Evolutionary conservation across 495 filamentous ascomycete species (phyloP).

Genomic region (Cairneyella variabilis): DNA sequence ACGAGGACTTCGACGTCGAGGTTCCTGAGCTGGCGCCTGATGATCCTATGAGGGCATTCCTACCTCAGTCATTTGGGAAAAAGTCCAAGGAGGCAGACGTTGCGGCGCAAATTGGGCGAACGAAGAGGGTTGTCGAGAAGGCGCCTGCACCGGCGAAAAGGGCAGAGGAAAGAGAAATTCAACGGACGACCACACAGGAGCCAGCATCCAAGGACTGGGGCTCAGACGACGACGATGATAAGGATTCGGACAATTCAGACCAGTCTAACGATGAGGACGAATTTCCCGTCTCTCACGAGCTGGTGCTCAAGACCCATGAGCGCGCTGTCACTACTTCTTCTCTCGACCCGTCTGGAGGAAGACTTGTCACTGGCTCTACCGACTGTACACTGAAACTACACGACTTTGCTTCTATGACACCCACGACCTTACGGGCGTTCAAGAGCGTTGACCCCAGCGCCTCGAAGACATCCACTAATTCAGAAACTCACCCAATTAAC

Average conservation of each 20-base stretch:
- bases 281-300: slow-evolving; percentile 89
- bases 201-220: slow-evolving; percentile 32
- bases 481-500: slow-evolving; percentile 85
- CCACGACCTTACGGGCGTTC: slow-evolving; percentile 89
- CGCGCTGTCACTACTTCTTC: slow-evolving; percentile 79
- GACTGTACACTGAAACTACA: slow-evolving; percentile 91
- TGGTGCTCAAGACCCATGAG: slow-evolving; percentile 88
- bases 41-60: slow-evolving; percentile 76
- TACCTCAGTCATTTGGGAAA: slow-evolving; percentile 86
- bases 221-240: slow-evolving; percentile 44
- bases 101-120: slow-evolving; percentile 71
- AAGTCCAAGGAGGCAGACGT: slow-evolving; percentile 69
- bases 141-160: slow-evolving; percentile 26
- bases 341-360: slow-evolving; percentile 78
- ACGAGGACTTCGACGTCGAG: slow-evolving; percentile 58
- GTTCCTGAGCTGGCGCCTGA: slow-evolving; percentile 47
- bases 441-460: slow-evolving; percentile 84
- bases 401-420: slow-evolving; percentile 94
- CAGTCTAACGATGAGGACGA: slow-evolving; percentile 78
- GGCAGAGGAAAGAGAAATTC: slow-evolving; percentile 3
- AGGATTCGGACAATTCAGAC: slow-evolving; percentile 54
- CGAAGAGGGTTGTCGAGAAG: slow-evolving; percentile 53
- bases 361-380: slow-evolving; percentile 82
- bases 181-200: slow-evolving; percentile 14
- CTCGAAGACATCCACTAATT: slow-evolving; percentile 61